Evolutionary conservation across 192 early-diverging fungal species (phyloP), one percentile per base, ranked within the genome.

Genomic region (Linnemannia exigua): DNA sequence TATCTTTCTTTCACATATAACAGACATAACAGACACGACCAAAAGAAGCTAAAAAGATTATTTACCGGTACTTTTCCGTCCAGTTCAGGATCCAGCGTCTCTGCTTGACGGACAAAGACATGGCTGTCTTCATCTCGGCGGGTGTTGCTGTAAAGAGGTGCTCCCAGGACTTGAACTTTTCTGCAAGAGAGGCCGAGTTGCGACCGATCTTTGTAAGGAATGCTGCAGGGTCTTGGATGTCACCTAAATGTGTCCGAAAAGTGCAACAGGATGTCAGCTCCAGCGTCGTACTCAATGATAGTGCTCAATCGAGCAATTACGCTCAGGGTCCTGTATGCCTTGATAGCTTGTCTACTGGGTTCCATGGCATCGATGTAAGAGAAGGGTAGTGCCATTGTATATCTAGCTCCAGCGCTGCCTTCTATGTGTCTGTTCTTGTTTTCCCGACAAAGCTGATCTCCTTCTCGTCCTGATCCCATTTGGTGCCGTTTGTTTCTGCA

Each of bases 71-170:
- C 70, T 86, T 86, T 74, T 86, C 84, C 51, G 68, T 80, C 84
- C 84, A 86, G 78, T 67, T 79, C 79, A 86, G 52, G 35, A 86
- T 77, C 84, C 84, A 95, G 84, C 91, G 93, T 83, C 93, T 90
- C 76, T 93, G 90, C 83, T 92, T 92, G 67, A 90, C 88, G 0
- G 88, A 79, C 14, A 95, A 88, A 0, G 88, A 90, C 90, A 94
- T 72, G 25, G 90, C 88, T 14, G 48, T 54, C 82, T 91, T 93
- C 94, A 95, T 92, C 44, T 79, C 88, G 5, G 33, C 28, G 16
- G 91, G 82, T 46, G 86, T 72, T 47, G 89, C 89, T 22, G 84
- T 89, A 73, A 95, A 95, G 69, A 95, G 72, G 35, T 92, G 89
- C 19, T 93, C 90, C 94, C 94, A 95, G 70, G 82, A 79, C 81